Conservation (phyloP, 768 basidiomycete genomes). For the Podaxis sp. region DNA sequence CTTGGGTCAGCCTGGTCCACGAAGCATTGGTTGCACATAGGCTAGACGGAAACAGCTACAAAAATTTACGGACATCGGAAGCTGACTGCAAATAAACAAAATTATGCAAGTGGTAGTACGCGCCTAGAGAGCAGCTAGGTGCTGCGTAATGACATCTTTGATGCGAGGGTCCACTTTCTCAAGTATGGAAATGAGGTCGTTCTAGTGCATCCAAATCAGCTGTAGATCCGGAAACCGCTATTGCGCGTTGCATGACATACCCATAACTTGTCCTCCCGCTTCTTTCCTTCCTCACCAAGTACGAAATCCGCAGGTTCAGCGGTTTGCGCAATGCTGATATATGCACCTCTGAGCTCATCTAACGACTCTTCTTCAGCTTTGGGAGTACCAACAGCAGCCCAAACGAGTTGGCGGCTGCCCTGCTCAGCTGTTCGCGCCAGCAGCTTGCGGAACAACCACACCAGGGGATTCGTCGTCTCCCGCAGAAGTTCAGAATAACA, state of each 20-base stretch:
- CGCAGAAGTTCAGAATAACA: slow-evolving; percentile 37
- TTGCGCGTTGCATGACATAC: slow-evolving; percentile 16
- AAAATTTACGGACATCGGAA: too few relatives aligned
- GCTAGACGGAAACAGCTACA: too few relatives aligned
- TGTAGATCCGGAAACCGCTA: too few relatives aligned
- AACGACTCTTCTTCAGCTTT: background rate
- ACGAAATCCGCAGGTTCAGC: slow-evolving; percentile 31
- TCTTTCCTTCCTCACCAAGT: slow-evolving; percentile 26
- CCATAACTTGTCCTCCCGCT: slow-evolving; percentile 30
- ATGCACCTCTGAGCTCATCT: slow-evolving; percentile 26
- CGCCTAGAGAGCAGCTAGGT: background rate
- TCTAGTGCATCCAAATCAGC: background rate
- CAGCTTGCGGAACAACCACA: slow-evolving; percentile 7
- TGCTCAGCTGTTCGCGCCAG: slow-evolving; percentile 39
- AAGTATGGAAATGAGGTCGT: slow-evolving; percentile 2
- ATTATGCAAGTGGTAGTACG: too few relatives aligned
- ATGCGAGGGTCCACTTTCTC: slow-evolving; percentile 5
- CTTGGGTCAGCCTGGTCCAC: too few relatives aligned
- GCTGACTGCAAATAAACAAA: too few relatives aligned
- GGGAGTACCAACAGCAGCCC: slow-evolving; percentile 28
- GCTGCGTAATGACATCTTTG: background rate
- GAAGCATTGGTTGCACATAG: too few relatives aligned
- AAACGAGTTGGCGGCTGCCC: slow-evolving; percentile 35
- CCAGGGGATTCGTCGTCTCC: background rate
- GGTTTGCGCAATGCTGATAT: slow-evolving; percentile 25